These are phyloP conservation scores for Aureobasidium sp. DNA, from an alignment of 2,329 filamentous ascomycete species.

Conservation along the genomic window DNA sequence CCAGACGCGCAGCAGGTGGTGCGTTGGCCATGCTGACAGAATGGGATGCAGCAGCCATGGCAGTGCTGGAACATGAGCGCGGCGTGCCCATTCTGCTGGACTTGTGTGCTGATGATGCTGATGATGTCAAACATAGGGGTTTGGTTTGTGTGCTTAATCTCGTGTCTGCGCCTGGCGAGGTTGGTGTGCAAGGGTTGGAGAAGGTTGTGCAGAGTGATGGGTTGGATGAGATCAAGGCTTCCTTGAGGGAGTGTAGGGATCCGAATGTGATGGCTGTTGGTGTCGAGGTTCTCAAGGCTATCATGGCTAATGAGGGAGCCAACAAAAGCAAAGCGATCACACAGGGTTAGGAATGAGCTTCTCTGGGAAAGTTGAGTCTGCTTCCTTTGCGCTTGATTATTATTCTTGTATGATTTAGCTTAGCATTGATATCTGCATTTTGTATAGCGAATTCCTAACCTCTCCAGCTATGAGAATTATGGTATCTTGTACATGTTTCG, in stretches of 20 bases:
- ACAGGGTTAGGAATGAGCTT: background rate
- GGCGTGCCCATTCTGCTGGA: conserved; percentile 74
- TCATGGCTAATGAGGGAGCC: background rate
- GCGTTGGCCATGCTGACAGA: conserved; percentile 78
- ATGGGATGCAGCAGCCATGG: conserved; percentile 66
- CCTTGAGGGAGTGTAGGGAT: conserved; percentile 61
- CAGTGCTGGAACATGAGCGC: conserved; percentile 62
- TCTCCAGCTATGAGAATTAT: background rate
- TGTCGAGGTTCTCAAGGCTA: conserved; percentile 61
- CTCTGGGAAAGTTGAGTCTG: too few species aligned
- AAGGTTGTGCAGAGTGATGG: conserved; percentile 47
- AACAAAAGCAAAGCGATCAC: background rate
- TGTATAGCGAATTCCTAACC: background rate
- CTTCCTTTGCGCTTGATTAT: background rate
- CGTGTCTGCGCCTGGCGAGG: conserved; percentile 57
- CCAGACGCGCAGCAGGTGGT: conserved; percentile 77
- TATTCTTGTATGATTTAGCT: background rate
- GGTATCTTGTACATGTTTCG: background rate
- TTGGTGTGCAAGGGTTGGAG: conserved; percentile 53
- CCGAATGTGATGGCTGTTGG: conserved; percentile 64
- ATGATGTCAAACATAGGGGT: conserved; percentile 62
- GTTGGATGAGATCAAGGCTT: conserved; percentile 60
- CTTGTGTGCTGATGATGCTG: conserved; percentile 65
- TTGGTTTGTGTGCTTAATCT: conserved; percentile 61
- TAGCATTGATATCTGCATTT: background rate